These are phyloP conservation scores for Aspergillus heteromorphus DNA, from an alignment of 495 filamentous ascomycete genomes.

Conservation along the genomic window DNA sequence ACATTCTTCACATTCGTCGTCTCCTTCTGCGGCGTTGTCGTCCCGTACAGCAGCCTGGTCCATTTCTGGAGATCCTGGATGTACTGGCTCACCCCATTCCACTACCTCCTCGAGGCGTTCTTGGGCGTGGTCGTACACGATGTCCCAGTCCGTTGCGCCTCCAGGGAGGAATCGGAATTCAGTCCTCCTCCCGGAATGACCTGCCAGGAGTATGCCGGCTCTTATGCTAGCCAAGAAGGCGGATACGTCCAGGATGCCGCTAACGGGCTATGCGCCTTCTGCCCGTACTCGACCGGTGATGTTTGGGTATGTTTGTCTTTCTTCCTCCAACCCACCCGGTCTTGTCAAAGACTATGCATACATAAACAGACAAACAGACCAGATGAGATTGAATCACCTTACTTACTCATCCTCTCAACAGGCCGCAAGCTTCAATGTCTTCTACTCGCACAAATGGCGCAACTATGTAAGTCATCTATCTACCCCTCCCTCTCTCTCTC, in stretches of 20 bases:
- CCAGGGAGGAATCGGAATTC: conserved; percentile 54
- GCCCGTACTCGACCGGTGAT: conserved; percentile 52
- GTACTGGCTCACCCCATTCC: conserved; percentile 62
- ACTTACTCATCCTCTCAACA: conserved; percentile 10
- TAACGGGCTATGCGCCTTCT: conserved; percentile 53
- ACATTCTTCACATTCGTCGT: conserved; percentile 60
- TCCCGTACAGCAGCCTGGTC: conserved; percentile 49
- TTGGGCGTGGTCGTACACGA: conserved; percentile 50
- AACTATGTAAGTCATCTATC: conserved; percentile 45
- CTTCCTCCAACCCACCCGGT: background rate
- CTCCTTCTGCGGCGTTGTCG: conserved; percentile 59
- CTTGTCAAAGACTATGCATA: background rate
- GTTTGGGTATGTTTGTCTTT: conserved; percentile 43
- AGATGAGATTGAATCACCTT: background rate
- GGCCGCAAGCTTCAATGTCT: conserved; percentile 45
- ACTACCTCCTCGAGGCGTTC: conserved; percentile 56
- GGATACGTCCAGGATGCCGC: conserved; percentile 48
- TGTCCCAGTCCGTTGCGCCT: conserved; percentile 49
- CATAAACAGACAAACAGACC: no score
- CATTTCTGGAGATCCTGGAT: conserved; percentile 64
- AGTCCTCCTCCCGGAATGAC: conserved; percentile 43
- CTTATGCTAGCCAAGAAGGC: conserved; percentile 37
- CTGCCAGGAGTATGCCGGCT: conserved; percentile 47
- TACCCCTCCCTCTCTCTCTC: background rate
- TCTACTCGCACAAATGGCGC: conserved; percentile 55